A percentile compares a stretch with the other conserved stretches of the same genome.
Evolutionary conservation across 805 yeast genomes (phyloP).

Genomic region (Suhomyces sp.): DNA sequence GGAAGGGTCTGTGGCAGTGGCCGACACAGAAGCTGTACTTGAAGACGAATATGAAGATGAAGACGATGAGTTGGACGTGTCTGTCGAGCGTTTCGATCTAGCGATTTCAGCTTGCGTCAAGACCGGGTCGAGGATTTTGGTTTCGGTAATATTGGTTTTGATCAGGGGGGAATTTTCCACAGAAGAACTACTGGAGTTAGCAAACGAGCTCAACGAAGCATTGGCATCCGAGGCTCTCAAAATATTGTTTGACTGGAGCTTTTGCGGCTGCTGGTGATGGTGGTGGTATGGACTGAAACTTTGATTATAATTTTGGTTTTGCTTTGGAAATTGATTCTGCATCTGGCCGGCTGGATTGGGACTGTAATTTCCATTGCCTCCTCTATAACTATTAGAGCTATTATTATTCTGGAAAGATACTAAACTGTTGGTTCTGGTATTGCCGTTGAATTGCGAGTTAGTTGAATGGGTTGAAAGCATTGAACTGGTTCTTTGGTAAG

Average conservation of each 20-base stretch:
- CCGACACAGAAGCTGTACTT: conserved; percentile 6
- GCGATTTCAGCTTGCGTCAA: background rate
- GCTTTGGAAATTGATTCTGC: background rate
- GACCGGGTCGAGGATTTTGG: background rate
- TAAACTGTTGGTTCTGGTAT: conserved; percentile 1
- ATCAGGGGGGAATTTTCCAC: background rate
- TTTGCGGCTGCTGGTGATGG: conserved; percentile 1
- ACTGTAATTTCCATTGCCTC: background rate
- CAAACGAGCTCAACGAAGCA: conserved; percentile 1
- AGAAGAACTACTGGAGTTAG: background rate
- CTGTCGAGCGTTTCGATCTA: background rate
- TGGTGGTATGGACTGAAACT: background rate
- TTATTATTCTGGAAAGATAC: background rate
- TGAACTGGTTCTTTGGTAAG: background rate
- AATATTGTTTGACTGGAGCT: conserved; percentile 3
- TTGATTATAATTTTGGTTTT: background rate
- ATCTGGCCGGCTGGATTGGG: background rate
- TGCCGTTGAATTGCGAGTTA: background rate
- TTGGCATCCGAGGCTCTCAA: conserved; percentile 5
- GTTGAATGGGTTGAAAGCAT: background rate
- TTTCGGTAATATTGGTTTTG: background rate
- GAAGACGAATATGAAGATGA: conserved; percentile 4
- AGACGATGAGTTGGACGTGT: background rate
- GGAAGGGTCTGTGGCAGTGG: conserved; percentile 3
- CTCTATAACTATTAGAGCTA: background rate